A percentile compares a stretch with the other conserved stretches of the same genome.
phyloP scores from a whole-genome alignment of 1,139 yeast species.

The Suhomyces wounanorum region DNA sequence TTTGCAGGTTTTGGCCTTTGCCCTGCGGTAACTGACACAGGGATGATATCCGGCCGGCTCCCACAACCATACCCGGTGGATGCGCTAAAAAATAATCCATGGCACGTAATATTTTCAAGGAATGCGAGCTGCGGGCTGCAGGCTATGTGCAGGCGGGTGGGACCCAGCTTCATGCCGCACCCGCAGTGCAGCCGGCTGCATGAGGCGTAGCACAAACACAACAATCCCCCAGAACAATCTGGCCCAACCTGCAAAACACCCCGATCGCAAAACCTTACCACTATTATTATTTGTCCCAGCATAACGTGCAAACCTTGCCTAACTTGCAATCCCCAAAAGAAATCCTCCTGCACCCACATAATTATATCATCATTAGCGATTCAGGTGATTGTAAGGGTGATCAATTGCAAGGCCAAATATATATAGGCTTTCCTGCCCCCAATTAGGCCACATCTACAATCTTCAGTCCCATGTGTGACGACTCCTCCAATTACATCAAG shows the following conservation, averaged over 20 bases:
- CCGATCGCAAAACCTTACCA: conserved; percentile 4
- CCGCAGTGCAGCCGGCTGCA: neutral
- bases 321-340: conserved; percentile 10
- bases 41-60: neutral
- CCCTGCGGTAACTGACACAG: neutral
- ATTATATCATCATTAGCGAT: conserved; percentile 8
- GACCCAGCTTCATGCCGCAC: neutral
- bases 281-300: conserved; percentile 5
- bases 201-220: conserved; percentile 1
- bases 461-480: conserved; percentile 6
- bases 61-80: neutral
- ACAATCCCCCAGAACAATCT: conserved; percentile 5
- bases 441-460: neutral
- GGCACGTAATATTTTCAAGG: neutral
- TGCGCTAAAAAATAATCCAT: neutral
- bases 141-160: neutral
- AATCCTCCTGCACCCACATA: conserved; percentile 10
- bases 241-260: conserved; percentile 7
- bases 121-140: neutral
- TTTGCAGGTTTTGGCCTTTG: neutral
- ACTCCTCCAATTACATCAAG: conserved; percentile 12
- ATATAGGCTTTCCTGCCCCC: conserved; percentile 3
- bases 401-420: conserved; percentile 8
- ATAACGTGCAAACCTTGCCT: conserved; percentile 6
- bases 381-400: conserved; percentile 6